Percentiles rank a stretch among this genome's conserved stretches.
Evolutionary conservation across 352 stramenopile species (phyloP).

Genomic region (Pythium pectinolyticum): DNA sequence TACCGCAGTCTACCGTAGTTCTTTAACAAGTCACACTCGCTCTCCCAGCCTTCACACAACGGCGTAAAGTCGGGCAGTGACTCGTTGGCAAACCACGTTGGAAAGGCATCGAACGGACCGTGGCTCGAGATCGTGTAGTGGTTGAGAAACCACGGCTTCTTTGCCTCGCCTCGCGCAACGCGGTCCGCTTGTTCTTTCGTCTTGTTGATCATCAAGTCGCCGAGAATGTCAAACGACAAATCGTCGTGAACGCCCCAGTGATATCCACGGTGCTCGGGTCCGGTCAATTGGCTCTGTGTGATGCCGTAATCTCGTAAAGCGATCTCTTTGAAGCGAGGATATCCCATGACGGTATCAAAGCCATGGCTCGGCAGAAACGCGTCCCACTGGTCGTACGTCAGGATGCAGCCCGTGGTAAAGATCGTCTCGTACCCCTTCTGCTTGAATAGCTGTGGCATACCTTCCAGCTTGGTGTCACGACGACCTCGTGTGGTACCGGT

Average conservation of each 20-base stretch:
- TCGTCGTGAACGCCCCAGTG: slow-evolving; percentile 55
- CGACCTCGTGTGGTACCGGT: slow-evolving; percentile 40
- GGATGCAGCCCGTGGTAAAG: slow-evolving; percentile 48
- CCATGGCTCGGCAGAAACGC: slow-evolving; percentile 45
- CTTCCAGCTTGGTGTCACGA: slow-evolving; percentile 33
- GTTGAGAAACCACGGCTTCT: slow-evolving; percentile 50
- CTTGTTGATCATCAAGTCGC: slow-evolving; percentile 52
- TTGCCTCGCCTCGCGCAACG: slow-evolving; percentile 21
- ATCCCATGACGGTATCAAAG: slow-evolving; percentile 45
- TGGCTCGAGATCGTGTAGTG: slow-evolving; percentile 67
- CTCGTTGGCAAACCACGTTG: slow-evolving; percentile 37
- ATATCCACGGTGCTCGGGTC: slow-evolving; percentile 9
- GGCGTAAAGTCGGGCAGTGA: slow-evolving; percentile 41
- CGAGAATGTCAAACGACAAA: slow-evolving; percentile 34
- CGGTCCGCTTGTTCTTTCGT: slow-evolving; percentile 36
- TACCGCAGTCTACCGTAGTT: slow-evolving; percentile 51
- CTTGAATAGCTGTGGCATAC: slow-evolving; percentile 53
- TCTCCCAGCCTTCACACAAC: slow-evolving; percentile 19
- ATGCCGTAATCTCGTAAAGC: slow-evolving; percentile 38
- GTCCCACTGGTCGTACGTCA: slow-evolving; percentile 53
- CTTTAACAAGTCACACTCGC: slow-evolving; percentile 30
- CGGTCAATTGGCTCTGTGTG: slow-evolving; percentile 32
- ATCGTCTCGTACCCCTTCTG: slow-evolving; percentile 48
- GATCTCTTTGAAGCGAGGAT: slow-evolving; percentile 39
- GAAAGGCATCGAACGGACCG: slow-evolving; percentile 35